Evolutionary conservation across 331 rosid genomes (phyloP).

Genomic region (Telfairia occidentalis): DNA sequence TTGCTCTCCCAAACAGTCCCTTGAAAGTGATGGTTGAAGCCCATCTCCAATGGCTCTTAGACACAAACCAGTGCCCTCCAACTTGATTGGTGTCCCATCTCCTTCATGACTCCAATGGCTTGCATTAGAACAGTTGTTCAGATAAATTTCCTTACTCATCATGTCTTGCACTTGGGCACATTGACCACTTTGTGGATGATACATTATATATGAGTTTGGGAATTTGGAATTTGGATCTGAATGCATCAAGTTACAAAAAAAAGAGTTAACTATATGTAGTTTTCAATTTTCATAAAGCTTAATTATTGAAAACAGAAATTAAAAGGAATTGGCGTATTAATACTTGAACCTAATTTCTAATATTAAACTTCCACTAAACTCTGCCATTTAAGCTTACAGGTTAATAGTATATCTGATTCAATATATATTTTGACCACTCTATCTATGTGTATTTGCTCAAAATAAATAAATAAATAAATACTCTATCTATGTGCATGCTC

Average conservation of each 20-base stretch:
- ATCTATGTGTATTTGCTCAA: too few relatives aligned
- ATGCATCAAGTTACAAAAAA: not conserved
- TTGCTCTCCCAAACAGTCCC: not conserved
- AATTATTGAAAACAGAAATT: too few relatives aligned
- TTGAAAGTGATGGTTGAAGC: not conserved
- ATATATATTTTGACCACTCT: too few relatives aligned
- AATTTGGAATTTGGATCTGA: slow-evolving; percentile 33
- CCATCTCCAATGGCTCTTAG: not conserved
- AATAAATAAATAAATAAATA: too few relatives aligned
- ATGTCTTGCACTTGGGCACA: slow-evolving; percentile 1
- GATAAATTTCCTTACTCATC: not conserved
- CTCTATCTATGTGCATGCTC: too few relatives aligned
- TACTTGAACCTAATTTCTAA: too few relatives aligned
- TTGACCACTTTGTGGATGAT: slow-evolving; percentile 27
- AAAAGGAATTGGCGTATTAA: too few relatives aligned
- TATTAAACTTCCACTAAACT: too few relatives aligned
- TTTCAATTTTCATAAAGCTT: too few relatives aligned
- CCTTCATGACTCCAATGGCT: slow-evolving; percentile 8
- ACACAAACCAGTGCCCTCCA: not conserved
- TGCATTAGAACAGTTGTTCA: not conserved
- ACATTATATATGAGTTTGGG: slow-evolving; percentile 18
- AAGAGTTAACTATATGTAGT: too few relatives aligned
- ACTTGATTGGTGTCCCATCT: not conserved
- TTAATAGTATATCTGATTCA: too few relatives aligned
- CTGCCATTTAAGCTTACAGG: too few relatives aligned